Evolutionary conservation across 176 grass and related monocot genomes (phyloP).

Genomic region (Secale cereale): DNA sequence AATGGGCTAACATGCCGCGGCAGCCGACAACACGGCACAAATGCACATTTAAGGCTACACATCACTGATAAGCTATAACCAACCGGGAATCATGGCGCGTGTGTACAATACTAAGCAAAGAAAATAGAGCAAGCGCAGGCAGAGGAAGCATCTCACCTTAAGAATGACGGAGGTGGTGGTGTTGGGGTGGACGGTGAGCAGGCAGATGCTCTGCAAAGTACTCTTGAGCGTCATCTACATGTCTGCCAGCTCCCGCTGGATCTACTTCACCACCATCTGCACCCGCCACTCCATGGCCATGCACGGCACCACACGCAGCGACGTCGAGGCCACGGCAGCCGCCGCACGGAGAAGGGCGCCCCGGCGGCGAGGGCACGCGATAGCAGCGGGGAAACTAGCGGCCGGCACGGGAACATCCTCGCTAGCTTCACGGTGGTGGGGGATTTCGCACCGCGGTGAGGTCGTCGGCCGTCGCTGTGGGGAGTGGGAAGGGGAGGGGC

Average conservation of each 20-base stretch:
- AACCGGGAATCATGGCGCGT: not conserved
- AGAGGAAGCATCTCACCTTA: constrained; percentile 37
- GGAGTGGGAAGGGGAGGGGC: too few relatives aligned
- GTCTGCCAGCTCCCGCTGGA: too few relatives aligned
- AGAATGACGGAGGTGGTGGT: constrained; percentile 79
- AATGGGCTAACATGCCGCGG: too few relatives aligned
- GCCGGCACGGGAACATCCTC: constrained; percentile 44
- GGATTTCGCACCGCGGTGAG: too few relatives aligned
- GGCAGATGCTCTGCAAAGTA: constrained; percentile 85
- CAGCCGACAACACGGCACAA: not conserved
- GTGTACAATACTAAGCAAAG: not conserved
- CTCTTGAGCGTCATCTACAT: constrained; percentile 84
- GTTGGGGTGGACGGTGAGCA: constrained; percentile 80
- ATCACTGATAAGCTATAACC: too few relatives aligned
- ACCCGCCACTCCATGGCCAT: constrained; percentile 93
- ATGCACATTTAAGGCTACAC: not conserved
- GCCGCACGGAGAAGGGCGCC: constrained; percentile 1
- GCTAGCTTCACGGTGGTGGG: too few relatives aligned
- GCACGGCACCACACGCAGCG: constrained; percentile 55
- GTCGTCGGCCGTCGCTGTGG: too few relatives aligned
- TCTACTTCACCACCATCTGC: constrained; percentile 80
- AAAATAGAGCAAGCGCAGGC: not conserved
- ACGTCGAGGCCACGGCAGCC: not conserved
- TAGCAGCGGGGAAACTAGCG: constrained; percentile 8
- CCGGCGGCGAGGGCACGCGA: not conserved